Evolutionary conservation across 192 early-diverging fungal genomes (phyloP), one percentile per base, ranked within the genome.

Genomic region (Gonapodya prolifera): DNA sequence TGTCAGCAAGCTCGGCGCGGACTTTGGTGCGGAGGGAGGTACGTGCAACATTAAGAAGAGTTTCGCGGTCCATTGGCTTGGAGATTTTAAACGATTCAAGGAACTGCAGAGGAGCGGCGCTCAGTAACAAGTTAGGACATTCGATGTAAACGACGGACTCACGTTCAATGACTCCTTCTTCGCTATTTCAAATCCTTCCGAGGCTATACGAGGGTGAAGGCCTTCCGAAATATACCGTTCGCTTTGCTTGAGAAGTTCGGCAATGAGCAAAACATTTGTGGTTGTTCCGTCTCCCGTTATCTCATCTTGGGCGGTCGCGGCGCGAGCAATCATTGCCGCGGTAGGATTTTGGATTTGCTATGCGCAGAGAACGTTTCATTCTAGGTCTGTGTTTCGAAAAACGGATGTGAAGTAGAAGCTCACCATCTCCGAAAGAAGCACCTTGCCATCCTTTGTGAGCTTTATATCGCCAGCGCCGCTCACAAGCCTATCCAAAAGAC

Each of bases 311-410:
- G 96, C 96, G 30, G 95, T 98, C 0, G 98, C 96, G n/a, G 98
- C 94, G 23, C 96, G 89, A 30, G 98, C 98, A 83, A 99, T 98
- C 98, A 99, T 99, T 77, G 94, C 92, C 30, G 98, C 98, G 1
- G 96, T 97, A 2, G 98, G 98, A 84, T 99, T 96, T 92, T 97
- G 96, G 84, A 99, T 99, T 96, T 99, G 98, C 94, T 94, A 82
- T 34, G 33, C 23, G 30, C 34, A 2, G 28, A 35, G 30, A 33
- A 70, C 33, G 32, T 33, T 30, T 18, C 17, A 36, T 70, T 29
- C 69, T 70, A 32, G 45, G 2, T 35, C 2, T 32, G 34, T 23
- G 33, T 35, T 23, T 69, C 69, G 1, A 70, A n/a, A 77, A 18
- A 30, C 32, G 17, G 34, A n/a, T 76, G 8, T 8, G 28, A 61